phyloP scores from a whole-genome alignment of 2,329 filamentous ascomycete genomes.

The Ophiostoma sp. region DNA sequence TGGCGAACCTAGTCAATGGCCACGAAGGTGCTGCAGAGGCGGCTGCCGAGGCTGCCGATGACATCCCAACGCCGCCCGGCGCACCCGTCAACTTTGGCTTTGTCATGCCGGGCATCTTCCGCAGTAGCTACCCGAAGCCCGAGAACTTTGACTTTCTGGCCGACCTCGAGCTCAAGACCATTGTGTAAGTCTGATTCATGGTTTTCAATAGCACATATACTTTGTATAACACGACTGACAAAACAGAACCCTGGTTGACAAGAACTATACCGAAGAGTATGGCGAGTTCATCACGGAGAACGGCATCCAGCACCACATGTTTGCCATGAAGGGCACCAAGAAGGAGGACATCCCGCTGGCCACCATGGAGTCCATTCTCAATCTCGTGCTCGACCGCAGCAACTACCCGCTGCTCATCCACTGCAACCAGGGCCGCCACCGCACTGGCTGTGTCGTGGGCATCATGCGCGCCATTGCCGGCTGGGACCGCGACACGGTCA shows the following conservation, averaged over 20 bases:
- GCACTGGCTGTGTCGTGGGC: conserved; percentile 83
- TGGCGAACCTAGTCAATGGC: not conserved
- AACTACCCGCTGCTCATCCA: conserved; percentile 82
- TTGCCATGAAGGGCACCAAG: conserved; percentile 84
- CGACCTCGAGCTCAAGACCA: conserved; percentile 66
- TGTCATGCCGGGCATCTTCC: conserved; percentile 68
- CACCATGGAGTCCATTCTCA: conserved; percentile 66
- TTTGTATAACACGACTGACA: conserved; percentile 21
- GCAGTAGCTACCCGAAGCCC: conserved; percentile 71
- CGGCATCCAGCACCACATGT: conserved; percentile 65
- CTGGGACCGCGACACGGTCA: conserved; percentile 56
- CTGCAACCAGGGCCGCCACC: conserved; percentile 91
- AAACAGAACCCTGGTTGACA: conserved; percentile 56
- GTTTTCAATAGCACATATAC: too few species aligned
- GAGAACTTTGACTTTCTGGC: conserved; percentile 66
- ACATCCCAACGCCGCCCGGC: conserved; percentile 27
- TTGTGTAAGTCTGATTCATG: conserved; percentile 54
- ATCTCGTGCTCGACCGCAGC: conserved; percentile 61
- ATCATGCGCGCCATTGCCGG: conserved; percentile 68
- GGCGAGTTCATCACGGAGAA: conserved; percentile 58
- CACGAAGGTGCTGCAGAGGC: not conserved
- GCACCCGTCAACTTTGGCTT: conserved; percentile 68
- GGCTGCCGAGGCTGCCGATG: not conserved
- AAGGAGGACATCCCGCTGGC: conserved; percentile 62
- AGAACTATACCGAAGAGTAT: conserved; percentile 51